Evolutionary conservation across 805 yeast species (phyloP), one percentile per base, ranked within the genome.

Genomic region (Starmera amethionina): DNA sequence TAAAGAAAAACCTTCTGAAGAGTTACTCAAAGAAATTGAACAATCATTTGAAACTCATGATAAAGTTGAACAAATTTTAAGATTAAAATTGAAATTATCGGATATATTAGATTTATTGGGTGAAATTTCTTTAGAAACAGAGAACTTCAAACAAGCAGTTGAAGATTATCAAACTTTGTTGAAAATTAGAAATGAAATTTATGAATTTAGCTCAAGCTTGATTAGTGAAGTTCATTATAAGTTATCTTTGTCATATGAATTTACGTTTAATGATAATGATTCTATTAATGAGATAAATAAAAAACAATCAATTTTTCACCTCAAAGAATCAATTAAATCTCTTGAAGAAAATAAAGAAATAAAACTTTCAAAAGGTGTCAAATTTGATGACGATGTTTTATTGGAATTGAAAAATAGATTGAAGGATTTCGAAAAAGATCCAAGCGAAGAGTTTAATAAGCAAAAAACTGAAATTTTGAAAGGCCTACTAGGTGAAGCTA

Each of bases 91-190:
- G 62, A 82, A 77, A 46, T 63, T 88, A 18, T 77, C 89, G 0
- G 89, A 85, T 42, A 73, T 80, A 1, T 82, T 79, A 55, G 89
- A 83, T 52, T 60, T 89, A 10, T 66, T 88, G 14, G 97, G 97
- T 29, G 97, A 90, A 55, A 82, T 89, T 9, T 81, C 95, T 0
- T 66, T 89, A 35, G 98, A 90, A 55, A 75, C 93, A 2, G 97
- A 90, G 51, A 85, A 86, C 59, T 88, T 88, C 58, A 62, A 67
- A 13, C 94, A 86, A 58, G 85, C 96, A 0, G 73, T 81, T 0
- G 63, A 64, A 15, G 96, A 89, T 57, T 75, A 87, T 42, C 63
- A 68, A 36, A 61, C 72, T 15, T 68, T 86, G 33, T 66, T 84
- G 30, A 61, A 72, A 27, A 60, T 80, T 35, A 71, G 84, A 55